These are phyloP conservation scores for Mycena albidolilacea DNA, from an alignment of 768 basidiomycete species.

Conservation along the genomic window DNA sequence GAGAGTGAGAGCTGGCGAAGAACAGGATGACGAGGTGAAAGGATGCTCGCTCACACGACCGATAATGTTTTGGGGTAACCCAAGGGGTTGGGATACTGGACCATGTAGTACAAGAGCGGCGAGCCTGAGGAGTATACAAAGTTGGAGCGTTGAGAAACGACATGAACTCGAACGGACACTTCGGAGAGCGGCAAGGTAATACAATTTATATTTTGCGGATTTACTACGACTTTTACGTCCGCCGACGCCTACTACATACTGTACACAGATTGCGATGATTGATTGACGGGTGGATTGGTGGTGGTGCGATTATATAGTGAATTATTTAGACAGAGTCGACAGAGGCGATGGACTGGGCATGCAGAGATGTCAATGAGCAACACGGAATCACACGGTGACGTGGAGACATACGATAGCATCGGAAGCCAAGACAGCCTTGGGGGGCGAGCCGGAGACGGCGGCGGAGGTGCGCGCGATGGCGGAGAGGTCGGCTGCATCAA, in stretches of 20 bases:
- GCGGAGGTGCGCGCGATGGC: slow-evolving; percentile 89
- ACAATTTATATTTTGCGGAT: slow-evolving; percentile 24
- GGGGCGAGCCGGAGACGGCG: slow-evolving; percentile 73
- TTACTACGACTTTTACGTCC: slow-evolving; percentile 11
- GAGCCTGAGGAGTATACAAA: too few species aligned
- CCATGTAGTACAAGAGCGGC: too few species aligned
- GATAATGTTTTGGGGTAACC: too few species aligned
- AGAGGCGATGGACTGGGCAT: slow-evolving; percentile 4
- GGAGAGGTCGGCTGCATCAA: slow-evolving; percentile 70
- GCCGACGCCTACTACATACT: slow-evolving; percentile 6
- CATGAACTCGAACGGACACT: too few species aligned
- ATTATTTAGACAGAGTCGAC: slow-evolving; percentile 25
- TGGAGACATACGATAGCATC: slow-evolving; percentile 5
- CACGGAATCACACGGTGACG: too few species aligned
- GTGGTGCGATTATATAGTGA: slow-evolving; percentile 21
- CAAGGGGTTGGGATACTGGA: too few species aligned
- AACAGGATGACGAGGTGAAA: too few species aligned
- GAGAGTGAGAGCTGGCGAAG: too few species aligned
- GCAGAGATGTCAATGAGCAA: not conserved
- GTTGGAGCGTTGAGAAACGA: too few species aligned
- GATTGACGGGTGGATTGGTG: not conserved
- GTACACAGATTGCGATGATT: slow-evolving; percentile 10
- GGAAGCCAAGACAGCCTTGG: slow-evolving; percentile 33
- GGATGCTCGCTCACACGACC: too few species aligned
- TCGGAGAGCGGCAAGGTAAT: slow-evolving; percentile 6